These are phyloP conservation scores for Choricystis sp. DNA, from an alignment of 139 green algal genomes.

Conservation along the genomic window DNA sequence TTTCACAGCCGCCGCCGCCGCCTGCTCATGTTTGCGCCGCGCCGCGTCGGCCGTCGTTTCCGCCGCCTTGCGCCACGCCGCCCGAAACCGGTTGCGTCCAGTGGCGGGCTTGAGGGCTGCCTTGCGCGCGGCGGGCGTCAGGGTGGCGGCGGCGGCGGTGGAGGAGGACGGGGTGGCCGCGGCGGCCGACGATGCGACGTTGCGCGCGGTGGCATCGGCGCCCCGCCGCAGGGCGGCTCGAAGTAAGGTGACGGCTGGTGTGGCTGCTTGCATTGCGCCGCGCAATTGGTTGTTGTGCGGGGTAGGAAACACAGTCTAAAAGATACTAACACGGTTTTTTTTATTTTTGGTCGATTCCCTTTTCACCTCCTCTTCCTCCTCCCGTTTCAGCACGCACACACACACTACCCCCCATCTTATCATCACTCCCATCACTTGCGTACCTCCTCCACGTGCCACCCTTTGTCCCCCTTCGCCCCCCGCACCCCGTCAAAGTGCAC, in stretches of 20 bases:
- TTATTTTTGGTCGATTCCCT: too few relatives aligned
- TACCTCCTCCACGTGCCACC: background rate
- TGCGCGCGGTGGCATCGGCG: too few relatives aligned
- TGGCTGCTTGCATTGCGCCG: too few relatives aligned
- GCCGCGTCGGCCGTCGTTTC: conserved; percentile 5
- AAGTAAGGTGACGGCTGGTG: too few relatives aligned
- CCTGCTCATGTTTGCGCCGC: background rate
- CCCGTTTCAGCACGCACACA: too few relatives aligned
- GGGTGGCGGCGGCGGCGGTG: background rate
- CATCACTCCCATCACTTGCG: background rate
- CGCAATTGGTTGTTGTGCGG: too few relatives aligned
- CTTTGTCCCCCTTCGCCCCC: background rate
- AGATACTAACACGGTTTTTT: too few relatives aligned
- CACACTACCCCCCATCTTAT: too few relatives aligned
- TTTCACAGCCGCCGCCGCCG: background rate
- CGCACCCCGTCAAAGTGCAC: background rate
- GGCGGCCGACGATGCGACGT: too few relatives aligned
- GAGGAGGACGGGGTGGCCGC: background rate
- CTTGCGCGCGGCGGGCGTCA: background rate
- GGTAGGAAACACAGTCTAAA: too few relatives aligned
- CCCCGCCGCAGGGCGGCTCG: too few relatives aligned
- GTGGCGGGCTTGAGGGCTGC: background rate
- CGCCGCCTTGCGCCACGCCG: conserved; percentile 5
- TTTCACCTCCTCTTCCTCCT: too few relatives aligned
- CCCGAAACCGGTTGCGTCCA: conserved; percentile 6